Evolutionary conservation across 2,329 filamentous ascomycete species (phyloP).

Genomic region (Fusarium transvaalense): DNA sequence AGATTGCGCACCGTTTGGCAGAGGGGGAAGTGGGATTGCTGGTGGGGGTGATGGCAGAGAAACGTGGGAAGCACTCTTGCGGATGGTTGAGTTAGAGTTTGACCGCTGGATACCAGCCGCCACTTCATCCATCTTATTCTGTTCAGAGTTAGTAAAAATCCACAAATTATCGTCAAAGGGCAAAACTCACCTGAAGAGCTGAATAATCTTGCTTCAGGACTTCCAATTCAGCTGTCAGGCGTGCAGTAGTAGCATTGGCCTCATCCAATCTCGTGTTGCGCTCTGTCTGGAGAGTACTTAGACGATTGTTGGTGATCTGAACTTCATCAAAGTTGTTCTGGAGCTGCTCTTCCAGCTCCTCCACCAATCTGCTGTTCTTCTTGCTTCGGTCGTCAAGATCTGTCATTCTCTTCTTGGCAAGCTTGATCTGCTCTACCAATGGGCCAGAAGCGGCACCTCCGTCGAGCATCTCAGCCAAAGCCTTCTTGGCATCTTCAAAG

Average conservation of each 20-base stretch:
- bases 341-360: slow-evolving; percentile 96
- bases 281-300: slow-evolving; percentile 84
- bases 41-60: slow-evolving; percentile 94
- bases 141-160: slow-evolving; percentile 46
- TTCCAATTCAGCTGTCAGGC: slow-evolving; percentile 77
- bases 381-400: slow-evolving; percentile 78
- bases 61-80: slow-evolving; percentile 85
- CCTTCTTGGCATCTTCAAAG: slow-evolving; percentile 70
- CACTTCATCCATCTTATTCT: slow-evolving; percentile 72
- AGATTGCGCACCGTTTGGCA: slow-evolving; percentile 72
- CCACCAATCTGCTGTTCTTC: slow-evolving; percentile 91
- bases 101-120: slow-evolving; percentile 65
- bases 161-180: not conserved
- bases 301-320: slow-evolving; percentile 83
- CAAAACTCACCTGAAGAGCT: slow-evolving; percentile 77
- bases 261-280: slow-evolving; percentile 83
- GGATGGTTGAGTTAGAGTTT: slow-evolving; percentile 76
- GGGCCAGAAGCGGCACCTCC: slow-evolving; percentile 60
- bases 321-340: slow-evolving; percentile 96
- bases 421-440: slow-evolving; percentile 67
- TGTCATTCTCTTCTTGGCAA: slow-evolving; percentile 74
- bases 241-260: slow-evolving; percentile 72
- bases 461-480: slow-evolving; percentile 66
- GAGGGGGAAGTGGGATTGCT: slow-evolving; percentile 92
- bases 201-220: slow-evolving; percentile 76